Evolutionary conservation across 1,284 basidiomycete species (phyloP), one percentile per base, ranked within the genome.

Genomic region (Anthracocystis setariae): DNA sequence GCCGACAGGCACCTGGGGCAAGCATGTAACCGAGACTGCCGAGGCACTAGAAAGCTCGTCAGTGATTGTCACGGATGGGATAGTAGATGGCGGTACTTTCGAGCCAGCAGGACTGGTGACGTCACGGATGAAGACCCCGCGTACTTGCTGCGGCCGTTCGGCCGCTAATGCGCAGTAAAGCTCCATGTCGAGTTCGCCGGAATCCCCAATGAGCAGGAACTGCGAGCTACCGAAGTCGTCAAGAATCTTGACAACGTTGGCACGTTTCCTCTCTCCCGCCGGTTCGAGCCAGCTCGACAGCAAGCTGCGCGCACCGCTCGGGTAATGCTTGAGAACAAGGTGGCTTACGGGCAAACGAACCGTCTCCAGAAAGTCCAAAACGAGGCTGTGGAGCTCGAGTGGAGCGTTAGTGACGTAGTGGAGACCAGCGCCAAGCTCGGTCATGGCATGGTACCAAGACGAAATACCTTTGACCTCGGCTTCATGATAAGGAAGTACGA

Each of bases 401-500:
- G 94, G 94, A 0, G 90, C 90, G 80, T 96, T 96, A 20, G 92
- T 93, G 89, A 94, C 76, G 20, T 69, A 80, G 55, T 77, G 76
- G 32, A 80, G 58, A 25, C 70, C 48, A 3, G 48, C 72, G 4
- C 61, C 72, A 12, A 58, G 18, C 9, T 70, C 49, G 23, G 52
- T 51, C 62, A 68, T 68, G 21, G 67, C 45, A 18, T 55, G 67
- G 38, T 75, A 77, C 77, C 77, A 78, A 9, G 90, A 88, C 29
- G 89, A 88, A 90, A 97, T 94, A 2, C 91, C 93, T 2, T 89
- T 90, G 35, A 96, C 90, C 43, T 90, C 85, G 39, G 89, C 87
- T 51, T 96, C 92, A 50, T 87, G 85, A 35, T 92, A 74, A n/a
- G 84, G 82, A 5, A 84, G 80, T 42, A 85, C 85, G 51, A 87